Evolutionary conservation across 805 yeast genomes (phyloP).

Genomic region (Jamesozyma gamospora): DNA sequence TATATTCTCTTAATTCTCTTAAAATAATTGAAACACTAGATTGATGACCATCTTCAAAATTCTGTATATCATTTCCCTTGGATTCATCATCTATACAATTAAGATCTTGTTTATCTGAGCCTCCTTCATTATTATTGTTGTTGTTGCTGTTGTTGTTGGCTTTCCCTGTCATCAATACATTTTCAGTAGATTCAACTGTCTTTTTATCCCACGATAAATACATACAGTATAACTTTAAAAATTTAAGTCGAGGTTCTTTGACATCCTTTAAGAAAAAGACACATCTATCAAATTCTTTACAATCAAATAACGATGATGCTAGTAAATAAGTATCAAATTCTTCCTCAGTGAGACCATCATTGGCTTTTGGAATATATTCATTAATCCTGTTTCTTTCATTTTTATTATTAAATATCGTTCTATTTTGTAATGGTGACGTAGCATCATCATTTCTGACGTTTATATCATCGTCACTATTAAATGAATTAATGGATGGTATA

Average conservation of each 20-base stretch:
- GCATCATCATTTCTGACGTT: slow-evolving; percentile 6
- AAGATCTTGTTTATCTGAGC: slow-evolving; percentile 1
- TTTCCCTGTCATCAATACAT: slow-evolving; percentile 39
- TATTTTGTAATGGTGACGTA: slow-evolving; percentile 17
- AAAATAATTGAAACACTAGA: slow-evolving; percentile 28
- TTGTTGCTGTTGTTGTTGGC: slow-evolving; percentile 6
- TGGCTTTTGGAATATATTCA: slow-evolving; percentile 1
- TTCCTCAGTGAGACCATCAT: slow-evolving; percentile 12
- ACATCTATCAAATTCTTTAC: slow-evolving; percentile 79
- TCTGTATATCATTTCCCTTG: slow-evolving; percentile 1
- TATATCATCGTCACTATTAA: slow-evolving; percentile 5
- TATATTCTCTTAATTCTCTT: slow-evolving; percentile 31
- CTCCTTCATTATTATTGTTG: not conserved
- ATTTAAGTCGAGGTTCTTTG: slow-evolving; percentile 38
- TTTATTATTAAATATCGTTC: slow-evolving; percentile 7
- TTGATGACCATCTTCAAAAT: slow-evolving; percentile 17
- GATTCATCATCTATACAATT: slow-evolving; percentile 4
- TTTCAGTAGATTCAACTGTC: slow-evolving; percentile 61
- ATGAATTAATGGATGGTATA: not conserved
- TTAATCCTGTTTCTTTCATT: not conserved
- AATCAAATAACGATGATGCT: slow-evolving; percentile 67
- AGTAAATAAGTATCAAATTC: slow-evolving; percentile 42
- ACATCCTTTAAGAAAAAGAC: slow-evolving; percentile 47
- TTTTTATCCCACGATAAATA: slow-evolving; percentile 71
- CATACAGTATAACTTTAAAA: slow-evolving; percentile 58